Percentiles rank a stretch among this genome's conserved stretches.
phyloP scores from a whole-genome alignment of 345 rosid genomes.

The Bretschneidera sinensis region DNA sequence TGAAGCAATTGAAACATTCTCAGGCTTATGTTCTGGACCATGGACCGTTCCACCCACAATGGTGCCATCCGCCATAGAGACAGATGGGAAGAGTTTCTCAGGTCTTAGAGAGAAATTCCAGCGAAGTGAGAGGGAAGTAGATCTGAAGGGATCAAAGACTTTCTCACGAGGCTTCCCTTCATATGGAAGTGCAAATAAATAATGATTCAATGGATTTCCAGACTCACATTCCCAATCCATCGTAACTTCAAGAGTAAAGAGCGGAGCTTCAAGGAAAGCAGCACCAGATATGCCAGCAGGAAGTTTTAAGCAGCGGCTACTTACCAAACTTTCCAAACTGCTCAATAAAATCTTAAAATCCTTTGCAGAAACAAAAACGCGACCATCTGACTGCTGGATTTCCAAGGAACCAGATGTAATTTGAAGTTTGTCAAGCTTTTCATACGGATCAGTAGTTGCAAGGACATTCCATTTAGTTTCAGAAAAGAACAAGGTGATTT shows the following conservation, averaged over 20 bases:
- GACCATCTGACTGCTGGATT: conserved; percentile 92
- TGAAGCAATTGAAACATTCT: conserved; percentile 32
- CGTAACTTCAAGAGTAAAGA: conserved; percentile 72
- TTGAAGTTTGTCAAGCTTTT: conserved; percentile 87
- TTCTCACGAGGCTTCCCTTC: conserved; percentile 82
- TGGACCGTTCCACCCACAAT: conserved; percentile 13
- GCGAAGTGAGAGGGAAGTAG: conserved; percentile 86
- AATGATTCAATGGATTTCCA: conserved; percentile 87
- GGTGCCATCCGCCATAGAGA: conserved; percentile 31
- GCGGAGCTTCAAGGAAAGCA: conserved; percentile 72
- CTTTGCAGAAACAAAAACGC: conserved; percentile 62
- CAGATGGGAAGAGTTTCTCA: conserved; percentile 39
- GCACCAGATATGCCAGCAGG: conserved; percentile 44
- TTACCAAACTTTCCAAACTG: conserved; percentile 85
- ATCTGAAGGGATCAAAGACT: conserved; percentile 90
- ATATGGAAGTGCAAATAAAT: conserved; percentile 74
- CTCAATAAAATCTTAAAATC: conserved; percentile 76
- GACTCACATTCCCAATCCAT: conserved; percentile 97
- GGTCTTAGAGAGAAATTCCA: conserved; percentile 91
- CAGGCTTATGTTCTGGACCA: conserved; percentile 30
- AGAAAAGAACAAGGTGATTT: conserved; percentile 54
- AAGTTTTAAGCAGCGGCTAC: conserved; percentile 51
- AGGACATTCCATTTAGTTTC: conserved; percentile 73
- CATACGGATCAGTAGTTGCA: conserved; percentile 94
- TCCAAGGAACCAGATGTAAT: conserved; percentile 64